Evolutionary conservation across 805 yeast species (phyloP).

Genomic region (Yarrowia sp.): DNA sequence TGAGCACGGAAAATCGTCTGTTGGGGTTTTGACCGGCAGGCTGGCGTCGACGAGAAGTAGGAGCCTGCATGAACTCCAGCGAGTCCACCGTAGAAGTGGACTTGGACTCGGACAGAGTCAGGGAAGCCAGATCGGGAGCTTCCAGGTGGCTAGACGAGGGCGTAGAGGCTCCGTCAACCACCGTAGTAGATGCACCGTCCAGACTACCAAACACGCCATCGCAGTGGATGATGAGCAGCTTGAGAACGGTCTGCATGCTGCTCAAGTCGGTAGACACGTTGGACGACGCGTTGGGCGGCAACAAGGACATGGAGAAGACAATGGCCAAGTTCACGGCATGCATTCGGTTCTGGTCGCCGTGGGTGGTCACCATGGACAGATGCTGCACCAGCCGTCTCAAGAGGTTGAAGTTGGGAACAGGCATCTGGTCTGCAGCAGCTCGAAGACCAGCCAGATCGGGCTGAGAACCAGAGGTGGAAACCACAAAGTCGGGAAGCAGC

Average conservation of each 20-base stretch:
- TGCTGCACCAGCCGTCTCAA: slow-evolving; percentile 67
- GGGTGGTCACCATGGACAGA: slow-evolving; percentile 63
- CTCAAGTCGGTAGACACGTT: slow-evolving; percentile 52
- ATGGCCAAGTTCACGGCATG: slow-evolving; percentile 86
- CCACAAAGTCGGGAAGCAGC: slow-evolving; percentile 56
- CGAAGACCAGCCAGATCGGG: slow-evolving; percentile 29
- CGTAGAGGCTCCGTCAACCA: background rate
- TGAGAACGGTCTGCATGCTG: slow-evolving; percentile 53
- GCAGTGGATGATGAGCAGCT: slow-evolving; percentile 45
- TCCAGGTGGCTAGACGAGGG: background rate
- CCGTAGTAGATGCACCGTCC: background rate
- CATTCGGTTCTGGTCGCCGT: slow-evolving; percentile 75
- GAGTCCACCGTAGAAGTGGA: background rate
- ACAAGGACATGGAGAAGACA: slow-evolving; percentile 70
- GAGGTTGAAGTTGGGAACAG: slow-evolving; percentile 63
- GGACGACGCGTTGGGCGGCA: slow-evolving; percentile 37
- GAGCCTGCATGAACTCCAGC: slow-evolving; percentile 4
- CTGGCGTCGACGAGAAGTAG: slow-evolving; percentile 7
- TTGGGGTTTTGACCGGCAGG: slow-evolving; percentile 26
- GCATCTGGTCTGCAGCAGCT: slow-evolving; percentile 46
- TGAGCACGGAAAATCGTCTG: slow-evolving; percentile 25
- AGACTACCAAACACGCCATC: slow-evolving; percentile 34
- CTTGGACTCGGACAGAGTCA: slow-evolving; percentile 10
- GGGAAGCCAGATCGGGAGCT: background rate
- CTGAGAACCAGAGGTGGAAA: slow-evolving; percentile 32